A percentile compares a stretch with the other conserved stretches of the same genome.
These are phyloP conservation scores for Ceratobasidium sp. DNA, from an alignment of 1,284 basidiomycete genomes.

Conservation along the genomic window DNA sequence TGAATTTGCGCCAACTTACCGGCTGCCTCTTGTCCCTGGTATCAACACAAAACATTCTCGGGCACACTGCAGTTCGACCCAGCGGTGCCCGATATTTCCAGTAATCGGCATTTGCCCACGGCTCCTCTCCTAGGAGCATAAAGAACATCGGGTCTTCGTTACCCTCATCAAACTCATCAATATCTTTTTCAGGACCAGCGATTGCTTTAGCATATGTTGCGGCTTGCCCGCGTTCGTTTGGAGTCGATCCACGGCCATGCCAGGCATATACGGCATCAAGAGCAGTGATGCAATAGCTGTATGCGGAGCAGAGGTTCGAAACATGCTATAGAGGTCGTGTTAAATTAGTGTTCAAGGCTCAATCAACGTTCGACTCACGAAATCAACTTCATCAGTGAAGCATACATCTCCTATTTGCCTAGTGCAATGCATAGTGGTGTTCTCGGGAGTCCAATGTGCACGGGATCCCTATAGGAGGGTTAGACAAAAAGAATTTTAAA, in stretches of 20 bases:
- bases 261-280: constrained; percentile 76
- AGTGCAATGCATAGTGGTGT: constrained; percentile 79
- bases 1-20: constrained; percentile 49
- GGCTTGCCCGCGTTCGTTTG: constrained; percentile 65
- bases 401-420: constrained; percentile 60
- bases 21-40: constrained; percentile 49
- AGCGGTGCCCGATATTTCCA: constrained; percentile 74
- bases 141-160: constrained; percentile 77
- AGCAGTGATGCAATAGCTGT: constrained; percentile 75
- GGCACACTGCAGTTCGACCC: constrained; percentile 49
- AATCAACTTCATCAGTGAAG: constrained; percentile 74
- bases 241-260: constrained; percentile 72
- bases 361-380: constrained; percentile 56
- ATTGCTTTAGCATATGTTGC: constrained; percentile 64
- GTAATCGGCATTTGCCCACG: constrained; percentile 76
- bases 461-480: constrained; percentile 62
- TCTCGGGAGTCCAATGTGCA: constrained; percentile 75
- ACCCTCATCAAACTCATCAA: constrained; percentile 65
- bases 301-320: constrained; percentile 77
- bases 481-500: constrained; percentile 25
- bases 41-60: constrained; percentile 54
- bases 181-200: constrained; percentile 50
- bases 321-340: constrained; percentile 56
- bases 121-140: constrained; percentile 76
- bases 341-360: neutral